These are phyloP conservation scores for Sclerotinia borealis DNA, from an alignment of 2,329 filamentous ascomycete genomes.

Conservation along the genomic window DNA sequence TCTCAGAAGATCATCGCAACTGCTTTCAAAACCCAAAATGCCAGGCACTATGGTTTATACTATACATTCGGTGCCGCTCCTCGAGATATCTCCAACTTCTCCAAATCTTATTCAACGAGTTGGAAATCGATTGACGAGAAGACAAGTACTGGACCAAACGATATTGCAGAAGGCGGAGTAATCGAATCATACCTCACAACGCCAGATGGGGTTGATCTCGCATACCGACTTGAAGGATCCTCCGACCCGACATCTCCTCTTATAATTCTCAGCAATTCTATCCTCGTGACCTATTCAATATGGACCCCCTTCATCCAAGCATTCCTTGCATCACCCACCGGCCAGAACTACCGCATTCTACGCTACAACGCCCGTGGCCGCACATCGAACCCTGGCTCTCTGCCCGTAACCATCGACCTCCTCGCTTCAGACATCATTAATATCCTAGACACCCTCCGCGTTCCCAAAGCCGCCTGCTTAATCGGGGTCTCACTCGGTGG, in stretches of 20 bases:
- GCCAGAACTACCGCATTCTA: slow-evolving; percentile 58
- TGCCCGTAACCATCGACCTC: slow-evolving; percentile 40
- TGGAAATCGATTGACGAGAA: slow-evolving; percentile 43
- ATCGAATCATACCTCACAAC: slow-evolving; percentile 65
- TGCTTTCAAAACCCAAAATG: slow-evolving; percentile 49
- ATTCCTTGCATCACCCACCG: slow-evolving; percentile 25
- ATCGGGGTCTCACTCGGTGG: slow-evolving; percentile 79
- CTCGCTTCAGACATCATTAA: slow-evolving; percentile 61
- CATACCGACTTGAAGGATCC: slow-evolving; percentile 72
- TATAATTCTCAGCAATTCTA: slow-evolving; percentile 72
- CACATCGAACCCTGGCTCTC: slow-evolving; percentile 16
- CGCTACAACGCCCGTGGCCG: slow-evolving; percentile 70
- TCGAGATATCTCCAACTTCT: slow-evolving; percentile 49
- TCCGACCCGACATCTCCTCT: slow-evolving; percentile 60
- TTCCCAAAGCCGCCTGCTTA: slow-evolving; percentile 58
- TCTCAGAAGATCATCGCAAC: slow-evolving; percentile 51
- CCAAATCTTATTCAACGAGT: slow-evolving; percentile 20
- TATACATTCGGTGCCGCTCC: slow-evolving; percentile 75
- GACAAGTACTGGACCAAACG: slow-evolving; percentile 30
- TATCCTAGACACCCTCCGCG: slow-evolving; percentile 63
- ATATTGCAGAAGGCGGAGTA: slow-evolving; percentile 43
- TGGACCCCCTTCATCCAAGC: slow-evolving; percentile 65
- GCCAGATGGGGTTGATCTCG: slow-evolving; percentile 60
- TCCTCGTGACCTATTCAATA: slow-evolving; percentile 72
- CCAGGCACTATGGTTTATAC: slow-evolving; percentile 63